phyloP scores from a whole-genome alignment of 768 basidiomycete species.

The Tephrocybe sp. region DNA sequence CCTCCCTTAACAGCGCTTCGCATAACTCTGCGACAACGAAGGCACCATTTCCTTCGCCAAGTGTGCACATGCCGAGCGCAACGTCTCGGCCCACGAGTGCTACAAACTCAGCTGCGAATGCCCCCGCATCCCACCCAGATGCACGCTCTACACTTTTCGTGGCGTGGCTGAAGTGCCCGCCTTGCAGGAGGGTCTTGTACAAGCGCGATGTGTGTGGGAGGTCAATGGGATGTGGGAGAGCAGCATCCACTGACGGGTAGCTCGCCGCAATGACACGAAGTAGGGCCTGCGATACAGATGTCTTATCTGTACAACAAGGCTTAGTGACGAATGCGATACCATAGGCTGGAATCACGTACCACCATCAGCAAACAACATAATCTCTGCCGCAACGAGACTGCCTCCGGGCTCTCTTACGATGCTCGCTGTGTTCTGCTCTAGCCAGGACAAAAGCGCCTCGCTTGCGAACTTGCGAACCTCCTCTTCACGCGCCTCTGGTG shows the following conservation, averaged over 20 bases:
- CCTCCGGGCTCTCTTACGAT: conserved; percentile 77
- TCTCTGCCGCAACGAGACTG: conserved; percentile 74
- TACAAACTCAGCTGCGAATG: conserved; percentile 63
- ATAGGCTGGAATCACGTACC: conserved; percentile 61
- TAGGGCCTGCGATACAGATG: conserved; percentile 58
- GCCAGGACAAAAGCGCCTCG: conserved; percentile 68
- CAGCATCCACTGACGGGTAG: conserved; percentile 54
- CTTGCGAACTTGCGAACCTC: conserved; percentile 79
- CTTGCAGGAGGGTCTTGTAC: conserved; percentile 89
- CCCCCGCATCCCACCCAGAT: conserved; percentile 52
- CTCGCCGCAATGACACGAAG: conserved; percentile 53
- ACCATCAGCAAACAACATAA: conserved; percentile 84
- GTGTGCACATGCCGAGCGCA: conserved; percentile 54
- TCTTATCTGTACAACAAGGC: conserved; percentile 59
- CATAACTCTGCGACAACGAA: conserved; percentile 78
- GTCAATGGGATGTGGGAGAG: conserved; percentile 69
- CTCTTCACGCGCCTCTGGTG: conserved; percentile 52
- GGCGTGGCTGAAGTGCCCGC: conserved; percentile 80
- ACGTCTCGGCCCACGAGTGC: conserved; percentile 50
- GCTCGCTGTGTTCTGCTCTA: conserved; percentile 59
- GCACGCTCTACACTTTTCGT: conserved; percentile 54
- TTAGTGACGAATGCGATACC: not conserved
- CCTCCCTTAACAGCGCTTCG: conserved; percentile 49
- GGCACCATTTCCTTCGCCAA: conserved; percentile 58
- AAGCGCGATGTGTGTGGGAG: conserved; percentile 80